Evolutionary conservation across 73 alveolate genomes (phyloP).

Genomic region (Tetrahymena malaccensis): DNA sequence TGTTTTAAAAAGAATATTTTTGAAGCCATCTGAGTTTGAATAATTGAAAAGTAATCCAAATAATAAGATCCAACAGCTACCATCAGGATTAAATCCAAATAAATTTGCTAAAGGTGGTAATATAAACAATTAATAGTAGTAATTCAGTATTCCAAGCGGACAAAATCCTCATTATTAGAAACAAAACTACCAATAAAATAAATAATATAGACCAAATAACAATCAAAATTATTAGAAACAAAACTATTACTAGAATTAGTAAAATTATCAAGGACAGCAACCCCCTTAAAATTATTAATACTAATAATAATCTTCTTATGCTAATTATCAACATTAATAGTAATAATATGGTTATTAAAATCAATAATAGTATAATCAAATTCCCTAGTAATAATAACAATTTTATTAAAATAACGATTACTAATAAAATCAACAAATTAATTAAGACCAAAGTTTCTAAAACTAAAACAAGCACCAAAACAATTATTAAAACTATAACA

Average conservation of each 20-base stretch:
- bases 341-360: neutral
- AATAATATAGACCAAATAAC: neutral
- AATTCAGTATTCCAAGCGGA: neutral
- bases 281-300: neutral
- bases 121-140: neutral
- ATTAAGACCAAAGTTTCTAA: neutral
- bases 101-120: neutral
- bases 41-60: neutral
- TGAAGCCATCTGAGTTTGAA: neutral
- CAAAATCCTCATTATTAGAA: neutral
- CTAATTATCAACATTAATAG: neutral
- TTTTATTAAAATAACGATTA: neutral
- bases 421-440: neutral
- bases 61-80: neutral
- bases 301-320: neutral
- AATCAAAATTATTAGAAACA: neutral
- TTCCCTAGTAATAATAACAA: neutral
- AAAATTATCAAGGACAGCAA: neutral
- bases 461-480: neutral
- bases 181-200: neutral
- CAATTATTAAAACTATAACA: neutral
- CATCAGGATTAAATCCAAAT: neutral
- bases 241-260: neutral
- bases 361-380: neutral
- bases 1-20: neutral